Conservation (phyloP, 2,329 filamentous ascomycete species). For the Neocucurbitaria cava region DNA sequence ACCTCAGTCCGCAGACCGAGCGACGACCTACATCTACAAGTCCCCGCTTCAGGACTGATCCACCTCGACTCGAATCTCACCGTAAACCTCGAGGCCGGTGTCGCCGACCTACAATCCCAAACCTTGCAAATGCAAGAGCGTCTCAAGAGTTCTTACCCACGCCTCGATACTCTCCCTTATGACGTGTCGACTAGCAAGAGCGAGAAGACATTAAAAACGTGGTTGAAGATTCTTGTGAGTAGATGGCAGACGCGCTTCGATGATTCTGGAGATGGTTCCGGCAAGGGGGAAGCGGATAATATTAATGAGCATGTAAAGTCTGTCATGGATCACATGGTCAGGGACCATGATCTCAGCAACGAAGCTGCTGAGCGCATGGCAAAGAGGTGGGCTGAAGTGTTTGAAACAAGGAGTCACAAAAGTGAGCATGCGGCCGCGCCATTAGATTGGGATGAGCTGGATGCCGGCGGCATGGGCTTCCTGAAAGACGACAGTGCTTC, state of each 20-base stretch:
- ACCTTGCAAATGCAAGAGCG: constrained; percentile 25
- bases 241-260: constrained; percentile 35
- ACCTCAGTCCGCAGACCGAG: constrained; percentile 1
- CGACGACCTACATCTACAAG: constrained; percentile 15
- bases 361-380: constrained; percentile 36
- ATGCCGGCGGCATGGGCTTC: constrained; percentile 26
- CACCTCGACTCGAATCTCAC: constrained; percentile 28
- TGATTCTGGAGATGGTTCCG: constrained; percentile 2
- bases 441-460: constrained; percentile 25
- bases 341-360: constrained; percentile 29
- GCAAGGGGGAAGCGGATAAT: background rate
- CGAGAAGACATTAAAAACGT: constrained; percentile 28
- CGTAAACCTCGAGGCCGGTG: constrained; percentile 20
- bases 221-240: constrained; percentile 33
- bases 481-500: background rate
- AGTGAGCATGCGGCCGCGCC: constrained; percentile 8
- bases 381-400: constrained; percentile 25
- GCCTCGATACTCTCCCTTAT: constrained; percentile 35
- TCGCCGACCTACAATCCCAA: constrained; percentile 27
- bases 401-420: constrained; percentile 10
- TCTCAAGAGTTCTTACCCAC: constrained; percentile 31
- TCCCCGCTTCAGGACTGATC: constrained; percentile 13
- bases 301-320: constrained; percentile 19
- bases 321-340: constrained; percentile 33
- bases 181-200: constrained; percentile 31